Percentiles rank a stretch among this genome's conserved stretches.
phyloP scores from a whole-genome alignment of 2,329 filamentous ascomycete species.

The Plenodomus tracheiphilus region DNA sequence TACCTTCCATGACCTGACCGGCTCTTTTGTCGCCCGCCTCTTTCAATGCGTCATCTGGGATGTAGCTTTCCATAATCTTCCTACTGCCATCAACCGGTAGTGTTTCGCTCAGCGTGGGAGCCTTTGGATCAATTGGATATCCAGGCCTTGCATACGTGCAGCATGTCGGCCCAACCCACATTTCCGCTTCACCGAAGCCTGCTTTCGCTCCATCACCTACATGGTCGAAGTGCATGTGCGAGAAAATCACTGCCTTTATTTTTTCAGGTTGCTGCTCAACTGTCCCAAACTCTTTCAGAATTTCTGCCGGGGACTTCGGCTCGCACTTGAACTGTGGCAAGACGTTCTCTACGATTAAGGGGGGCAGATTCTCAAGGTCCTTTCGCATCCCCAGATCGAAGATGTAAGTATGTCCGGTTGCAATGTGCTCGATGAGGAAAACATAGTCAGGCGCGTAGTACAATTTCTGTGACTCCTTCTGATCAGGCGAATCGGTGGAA shows the following conservation, averaged over 20 bases:
- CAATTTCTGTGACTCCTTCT: constrained; percentile 25
- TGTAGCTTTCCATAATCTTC: constrained; percentile 44
- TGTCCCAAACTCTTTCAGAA: constrained; percentile 29
- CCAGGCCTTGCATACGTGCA: constrained; percentile 38
- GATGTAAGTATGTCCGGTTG: constrained; percentile 46
- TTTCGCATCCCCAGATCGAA: constrained; percentile 61
- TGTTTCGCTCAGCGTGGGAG: constrained; percentile 45
- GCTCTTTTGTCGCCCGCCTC: constrained; percentile 26
- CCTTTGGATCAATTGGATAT: constrained; percentile 27
- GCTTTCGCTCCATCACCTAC: constrained; percentile 45
- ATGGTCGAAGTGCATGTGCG: constrained; percentile 48
- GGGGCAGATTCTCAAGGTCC: constrained; percentile 48
- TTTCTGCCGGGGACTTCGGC: constrained; percentile 31
- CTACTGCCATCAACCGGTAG: constrained; percentile 48
- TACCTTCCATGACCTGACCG: constrained; percentile 27
- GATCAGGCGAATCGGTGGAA: constrained; percentile 41
- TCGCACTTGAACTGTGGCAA: constrained; percentile 44
- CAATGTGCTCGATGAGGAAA: constrained; percentile 33
- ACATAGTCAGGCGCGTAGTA: constrained; percentile 38
- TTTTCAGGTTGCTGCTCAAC: constrained; percentile 42
- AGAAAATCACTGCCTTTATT: constrained; percentile 47
- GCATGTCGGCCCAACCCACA: constrained; percentile 45
- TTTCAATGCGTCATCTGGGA: constrained; percentile 34
- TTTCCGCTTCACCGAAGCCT: constrained; percentile 40
- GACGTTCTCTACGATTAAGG: constrained; percentile 46